Percentiles rank a stretch among this genome's conserved stretches.
Evolutionary conservation across 1,284 basidiomycete species (phyloP).

Genomic region (Waitea zeae): DNA sequence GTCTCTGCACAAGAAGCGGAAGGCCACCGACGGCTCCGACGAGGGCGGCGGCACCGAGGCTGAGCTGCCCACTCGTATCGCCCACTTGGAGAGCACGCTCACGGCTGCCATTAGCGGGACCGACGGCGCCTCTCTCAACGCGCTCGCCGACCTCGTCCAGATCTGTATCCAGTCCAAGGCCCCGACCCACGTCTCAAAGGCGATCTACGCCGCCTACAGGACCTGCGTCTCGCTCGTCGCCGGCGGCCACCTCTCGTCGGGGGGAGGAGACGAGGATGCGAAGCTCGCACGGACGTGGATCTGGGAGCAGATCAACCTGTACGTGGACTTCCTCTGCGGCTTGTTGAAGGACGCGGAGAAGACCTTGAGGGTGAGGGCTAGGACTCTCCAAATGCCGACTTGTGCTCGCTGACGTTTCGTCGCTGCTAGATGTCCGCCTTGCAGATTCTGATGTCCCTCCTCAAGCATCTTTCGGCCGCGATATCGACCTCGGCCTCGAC

Average conservation of each 20-base stretch:
- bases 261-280: slow-evolving; percentile 26
- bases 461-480: slow-evolving; percentile 59
- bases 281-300: slow-evolving; percentile 64
- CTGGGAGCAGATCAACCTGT: slow-evolving; percentile 49
- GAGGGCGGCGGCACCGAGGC: too few relatives aligned
- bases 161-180: slow-evolving; percentile 29
- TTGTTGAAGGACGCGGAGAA: slow-evolving; percentile 62
- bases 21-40: too few relatives aligned
- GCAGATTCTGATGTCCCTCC: slow-evolving; percentile 66
- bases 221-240: slow-evolving; percentile 55
- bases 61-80: too few relatives aligned
- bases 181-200: slow-evolving; percentile 38
- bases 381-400: neutral
- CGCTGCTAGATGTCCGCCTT: slow-evolving; percentile 47
- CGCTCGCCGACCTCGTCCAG: slow-evolving; percentile 59
- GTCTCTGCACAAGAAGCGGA: too few relatives aligned
- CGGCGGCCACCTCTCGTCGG: slow-evolving; percentile 31
- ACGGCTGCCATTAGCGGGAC: slow-evolving; percentile 26
- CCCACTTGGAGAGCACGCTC: slow-evolving; percentile 36
- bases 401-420: slow-evolving; percentile 2
- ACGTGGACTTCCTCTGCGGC: slow-evolving; percentile 47
- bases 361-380: slow-evolving; percentile 29
- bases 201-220: slow-evolving; percentile 70
- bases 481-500: slow-evolving; percentile 25
- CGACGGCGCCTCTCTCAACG: slow-evolving; percentile 51